Conservation (phyloP, 1,139 yeast species). For the Taphrina deformans region DNA sequence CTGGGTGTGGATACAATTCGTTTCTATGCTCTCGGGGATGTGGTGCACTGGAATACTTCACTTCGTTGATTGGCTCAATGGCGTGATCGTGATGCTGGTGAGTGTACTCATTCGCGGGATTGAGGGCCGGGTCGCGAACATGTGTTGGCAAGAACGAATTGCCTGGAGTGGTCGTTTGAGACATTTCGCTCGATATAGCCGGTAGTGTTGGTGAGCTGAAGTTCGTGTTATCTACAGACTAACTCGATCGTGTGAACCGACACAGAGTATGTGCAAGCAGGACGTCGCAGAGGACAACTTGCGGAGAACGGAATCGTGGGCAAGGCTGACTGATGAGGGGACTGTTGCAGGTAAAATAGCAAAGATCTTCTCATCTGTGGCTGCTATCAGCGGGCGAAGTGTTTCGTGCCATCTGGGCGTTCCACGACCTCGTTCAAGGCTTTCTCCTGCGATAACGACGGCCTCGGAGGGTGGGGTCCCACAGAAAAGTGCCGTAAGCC, state of each 20-base stretch:
- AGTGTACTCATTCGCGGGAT: slow-evolving; percentile 18
- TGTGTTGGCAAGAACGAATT: slow-evolving; percentile 30
- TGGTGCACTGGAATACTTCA: slow-evolving; percentile 13
- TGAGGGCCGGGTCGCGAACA: slow-evolving; percentile 24
- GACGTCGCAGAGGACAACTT: too few species aligned
- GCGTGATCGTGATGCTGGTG: slow-evolving; percentile 28
- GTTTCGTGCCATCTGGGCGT: not conserved
- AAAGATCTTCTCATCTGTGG: not conserved
- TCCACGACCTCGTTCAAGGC: not conserved
- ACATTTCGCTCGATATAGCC: slow-evolving; percentile 4
- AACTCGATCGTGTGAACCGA: too few species aligned
- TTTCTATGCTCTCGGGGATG: slow-evolving; percentile 18
- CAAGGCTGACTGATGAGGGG: not conserved
- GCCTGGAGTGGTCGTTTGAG: slow-evolving; percentile 22
- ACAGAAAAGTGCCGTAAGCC: not conserved
- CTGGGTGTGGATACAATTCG: slow-evolving; percentile 13
- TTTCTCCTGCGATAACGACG: not conserved
- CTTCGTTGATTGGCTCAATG: slow-evolving; percentile 24
- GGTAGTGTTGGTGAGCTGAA: too few species aligned
- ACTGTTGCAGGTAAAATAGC: not conserved
- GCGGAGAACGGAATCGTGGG: not conserved
- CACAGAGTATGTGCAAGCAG: too few species aligned
- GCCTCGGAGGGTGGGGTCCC: not conserved
- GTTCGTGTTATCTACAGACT: too few species aligned
- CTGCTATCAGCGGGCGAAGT: slow-evolving; percentile 5